Evolutionary conservation across 208 protist species (phyloP).

Genomic region (Leishmania arabica): DNA sequence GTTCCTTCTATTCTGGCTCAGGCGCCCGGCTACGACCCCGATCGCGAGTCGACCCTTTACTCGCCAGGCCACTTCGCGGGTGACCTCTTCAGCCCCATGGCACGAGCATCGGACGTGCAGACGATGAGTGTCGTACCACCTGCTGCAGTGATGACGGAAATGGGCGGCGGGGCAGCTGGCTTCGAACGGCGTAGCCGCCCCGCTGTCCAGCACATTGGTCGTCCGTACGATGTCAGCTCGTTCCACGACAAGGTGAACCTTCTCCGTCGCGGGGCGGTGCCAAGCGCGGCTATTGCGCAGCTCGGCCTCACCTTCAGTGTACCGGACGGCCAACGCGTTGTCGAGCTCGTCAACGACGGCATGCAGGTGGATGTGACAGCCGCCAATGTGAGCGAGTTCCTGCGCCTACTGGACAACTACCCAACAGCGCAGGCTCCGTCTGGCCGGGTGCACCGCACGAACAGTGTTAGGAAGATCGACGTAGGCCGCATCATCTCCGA

Average conservation of each 20-base stretch:
- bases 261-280: conserved; percentile 42
- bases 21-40: conserved; percentile 47
- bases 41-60: conserved; percentile 42
- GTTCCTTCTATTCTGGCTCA: conserved; percentile 26
- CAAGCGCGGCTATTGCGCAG: conserved; percentile 42
- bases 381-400: conserved; percentile 69
- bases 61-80: conserved; percentile 50
- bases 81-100: conserved; percentile 58
- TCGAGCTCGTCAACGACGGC: conserved; percentile 75
- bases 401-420: conserved; percentile 58
- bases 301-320: conserved; percentile 77
- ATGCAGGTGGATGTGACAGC: conserved; percentile 68
- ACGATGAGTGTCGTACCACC: conserved; percentile 34
- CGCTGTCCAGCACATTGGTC: conserved; percentile 27
- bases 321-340: conserved; percentile 55
- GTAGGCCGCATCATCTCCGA: conserved; percentile 32
- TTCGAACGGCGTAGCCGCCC: conserved; percentile 11
- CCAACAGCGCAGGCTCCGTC: conserved; percentile 11
- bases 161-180: neutral
- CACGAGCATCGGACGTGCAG: conserved; percentile 29
- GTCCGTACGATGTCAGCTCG: conserved; percentile 27
- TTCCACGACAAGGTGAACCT: conserved; percentile 55
- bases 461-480: conserved; percentile 68
- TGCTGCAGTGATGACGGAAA: conserved; percentile 15
- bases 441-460: conserved; percentile 55